Evolutionary conservation across 371 early-diverging fungal species (phyloP).

Genomic region (Syncephalis plumigaleata): DNA sequence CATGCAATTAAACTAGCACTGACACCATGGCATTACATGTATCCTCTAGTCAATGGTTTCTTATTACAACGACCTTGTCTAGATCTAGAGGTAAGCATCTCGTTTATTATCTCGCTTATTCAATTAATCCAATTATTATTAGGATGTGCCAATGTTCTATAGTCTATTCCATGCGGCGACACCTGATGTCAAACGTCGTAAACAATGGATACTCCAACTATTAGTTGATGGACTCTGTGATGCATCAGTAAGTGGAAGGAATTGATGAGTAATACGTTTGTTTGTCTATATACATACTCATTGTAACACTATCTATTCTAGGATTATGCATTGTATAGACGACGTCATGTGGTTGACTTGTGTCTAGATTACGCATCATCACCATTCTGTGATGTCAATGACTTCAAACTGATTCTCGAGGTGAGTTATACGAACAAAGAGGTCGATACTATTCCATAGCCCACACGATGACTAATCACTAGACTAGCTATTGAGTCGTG

Average conservation of each 20-base stretch:
- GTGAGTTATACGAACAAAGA: constrained; percentile 4
- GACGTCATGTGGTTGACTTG: constrained; percentile 50
- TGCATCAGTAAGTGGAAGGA: constrained; percentile 18
- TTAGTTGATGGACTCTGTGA: constrained; percentile 35
- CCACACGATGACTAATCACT: no score
- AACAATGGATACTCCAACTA: constrained; percentile 55
- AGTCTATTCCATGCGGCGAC: constrained; percentile 48
- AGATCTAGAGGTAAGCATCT: constrained; percentile 39
- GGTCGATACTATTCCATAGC: no score
- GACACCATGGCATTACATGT: constrained; percentile 58
- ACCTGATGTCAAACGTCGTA: constrained; percentile 37
- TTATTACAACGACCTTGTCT: constrained; percentile 46
- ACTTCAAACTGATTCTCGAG: constrained; percentile 27
- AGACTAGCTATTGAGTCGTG: no score
- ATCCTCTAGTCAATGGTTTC: constrained; percentile 52
- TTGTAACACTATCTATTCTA: constrained; percentile 9
- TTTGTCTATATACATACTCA: no score
- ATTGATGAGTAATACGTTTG: background rate
- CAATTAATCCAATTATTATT: constrained; percentile 25
- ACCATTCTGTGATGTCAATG: constrained; percentile 33
- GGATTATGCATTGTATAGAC: constrained; percentile 46
- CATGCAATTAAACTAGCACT: constrained; percentile 37
- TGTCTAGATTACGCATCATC: constrained; percentile 43
- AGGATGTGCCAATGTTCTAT: constrained; percentile 67
- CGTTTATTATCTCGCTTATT: constrained; percentile 5